A percentile compares a stretch with the other conserved stretches of the same genome.
phyloP scores from a whole-genome alignment of 495 filamentous ascomycete genomes.

The Trichoderma reesei region DNA sequence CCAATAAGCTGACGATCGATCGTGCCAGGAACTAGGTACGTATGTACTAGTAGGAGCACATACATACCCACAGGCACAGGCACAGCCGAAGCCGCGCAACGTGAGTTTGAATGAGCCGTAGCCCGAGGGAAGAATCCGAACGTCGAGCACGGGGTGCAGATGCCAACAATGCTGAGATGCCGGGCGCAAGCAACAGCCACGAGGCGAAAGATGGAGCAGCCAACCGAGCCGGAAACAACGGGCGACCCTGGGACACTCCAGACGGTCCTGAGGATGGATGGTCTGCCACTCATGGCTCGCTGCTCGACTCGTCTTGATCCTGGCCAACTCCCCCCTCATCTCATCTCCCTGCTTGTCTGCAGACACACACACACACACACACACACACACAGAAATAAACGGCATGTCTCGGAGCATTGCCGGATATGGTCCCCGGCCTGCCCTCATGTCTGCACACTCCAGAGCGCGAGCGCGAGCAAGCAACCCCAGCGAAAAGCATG shows the following conservation, averaged over 20 bases:
- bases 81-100: not conserved
- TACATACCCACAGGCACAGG: not conserved
- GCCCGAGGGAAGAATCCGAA: not conserved
- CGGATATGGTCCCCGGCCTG: too few species aligned
- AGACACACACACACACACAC: too few species aligned
- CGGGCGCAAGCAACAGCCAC: constrained; percentile 1
- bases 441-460: too few species aligned
- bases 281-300: too few species aligned
- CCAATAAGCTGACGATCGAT: constrained; percentile 7
- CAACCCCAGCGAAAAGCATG: too few species aligned
- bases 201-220: constrained; percentile 3
- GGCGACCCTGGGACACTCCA: not conserved
- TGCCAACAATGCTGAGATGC: not conserved
- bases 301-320: too few species aligned
- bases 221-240: constrained; percentile 6
- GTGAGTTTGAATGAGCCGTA: too few species aligned
- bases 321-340: too few species aligned
- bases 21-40: not conserved
- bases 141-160: not conserved
- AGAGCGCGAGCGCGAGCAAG: not conserved
- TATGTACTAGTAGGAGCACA: not conserved
- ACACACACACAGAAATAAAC: too few species aligned
- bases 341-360: too few species aligned
- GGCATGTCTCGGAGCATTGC: too few species aligned
- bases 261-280: not conserved